Base-by-base conservation (phyloP, 331 rosid genomes). In the Acacia concinna region DNA sequence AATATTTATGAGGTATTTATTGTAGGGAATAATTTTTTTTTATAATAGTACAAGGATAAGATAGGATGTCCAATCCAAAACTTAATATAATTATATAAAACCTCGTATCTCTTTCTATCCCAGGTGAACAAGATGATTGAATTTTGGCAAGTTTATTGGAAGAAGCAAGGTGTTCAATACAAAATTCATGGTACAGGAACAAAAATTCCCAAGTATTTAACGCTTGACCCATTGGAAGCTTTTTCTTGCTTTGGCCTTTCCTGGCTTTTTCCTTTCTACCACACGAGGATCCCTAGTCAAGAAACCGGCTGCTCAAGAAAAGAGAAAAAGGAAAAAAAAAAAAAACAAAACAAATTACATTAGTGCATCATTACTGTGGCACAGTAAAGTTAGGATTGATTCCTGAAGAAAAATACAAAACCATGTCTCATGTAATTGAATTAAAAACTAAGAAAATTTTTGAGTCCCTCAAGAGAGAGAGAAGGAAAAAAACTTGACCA, bases 141-240 rank as follows among this genome's bases (percentile, higher is more conserved):
- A 79, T 81, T 79, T 68, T 76, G 77, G 57, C 13, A 84, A 62
- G 75, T 90, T 56, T 85, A 86, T 81, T 83, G 74, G 73, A 20
- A 78, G 54, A 47, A 73, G 60, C 70, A 63, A 63, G 74, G 64
- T 70, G 60, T 46, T 76, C 84, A 86, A 79, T 67, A 68, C 73
- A 83, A 81, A 78, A 68, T 73, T 41, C 6, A 46, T 63, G 52
- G 37, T 57, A 43, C 71, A 78, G 56, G 54, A 47, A 62, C n/a
- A 81, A 30, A 57, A 64, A 79, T 31, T 47, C 77, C 30, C 25
- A 5, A 78, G 40, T 56, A 68, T 89, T 68, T 79, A 96, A 84
- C 99, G 97, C 85, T 96, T 96, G 86, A 96, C 98, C 99, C 99
- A 96, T 82, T 96, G 99, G 93, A 85, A 93, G 86, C 98, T 93